Evolutionary conservation across 768 basidiomycete species (phyloP), one percentile per base, ranked within the genome.

Genomic region (Saitozyma podzolica): DNA sequence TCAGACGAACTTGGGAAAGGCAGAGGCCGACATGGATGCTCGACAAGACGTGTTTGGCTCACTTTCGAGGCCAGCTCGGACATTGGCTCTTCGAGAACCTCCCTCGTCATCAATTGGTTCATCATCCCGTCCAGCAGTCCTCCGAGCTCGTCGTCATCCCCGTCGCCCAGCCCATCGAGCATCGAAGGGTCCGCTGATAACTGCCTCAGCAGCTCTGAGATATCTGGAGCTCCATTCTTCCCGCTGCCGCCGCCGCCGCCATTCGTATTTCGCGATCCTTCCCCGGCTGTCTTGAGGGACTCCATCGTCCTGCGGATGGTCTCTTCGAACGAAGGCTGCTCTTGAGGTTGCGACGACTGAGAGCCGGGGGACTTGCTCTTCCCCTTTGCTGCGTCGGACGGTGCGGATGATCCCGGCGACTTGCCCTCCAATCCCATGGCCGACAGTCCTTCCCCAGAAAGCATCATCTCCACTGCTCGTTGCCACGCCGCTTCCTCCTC

Each of bases 81-180:
- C 70, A 80, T 71, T 2, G 80, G 80, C 52, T 78, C 78, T 56
- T 79, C 75, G 51, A 80, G 54, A 0, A 80, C 78, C 58, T 80
- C 80, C 58, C 64, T 69, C 40, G 67, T 78, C 78, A 80, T 79
- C 48, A 80, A 66, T 50, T 76, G 73, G 39, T 64, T 70, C 80
- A 80, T 80, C 80, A 80, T 80, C 37, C 77, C 78, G 63, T 80
- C 80, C 54, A 80, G 63, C 48, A 80, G 51, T 10, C 72, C 75
- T n/a, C 65, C 70, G 3, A 72, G 29, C 51, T 74, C 70, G 17
- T 68, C 74, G 19, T 75, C 74, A 0, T 67, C 73, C 16, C 64
- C 72, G 45, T 58, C 73, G 13, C 47, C 64, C 20, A 69, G 50
- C 16, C 65, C 64, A 40, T 66, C 69, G 17, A 70, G 56, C 5